Base-by-base conservation (phyloP, 2,329 filamentous ascomycete genomes). In the Aspergillus quadricinctus region DNA sequence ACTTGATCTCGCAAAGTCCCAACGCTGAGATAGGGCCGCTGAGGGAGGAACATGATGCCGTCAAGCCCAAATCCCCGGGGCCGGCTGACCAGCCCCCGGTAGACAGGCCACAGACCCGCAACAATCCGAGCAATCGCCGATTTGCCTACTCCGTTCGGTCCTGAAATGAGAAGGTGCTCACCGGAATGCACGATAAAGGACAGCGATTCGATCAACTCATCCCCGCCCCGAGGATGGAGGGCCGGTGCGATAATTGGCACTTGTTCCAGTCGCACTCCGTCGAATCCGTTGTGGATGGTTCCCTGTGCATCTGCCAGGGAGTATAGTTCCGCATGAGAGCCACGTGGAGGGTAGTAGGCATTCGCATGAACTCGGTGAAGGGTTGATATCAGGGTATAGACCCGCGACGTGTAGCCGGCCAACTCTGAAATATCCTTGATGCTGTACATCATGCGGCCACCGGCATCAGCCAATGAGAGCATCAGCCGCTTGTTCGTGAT, bases 401-500 rank as follows among this genome's bases (percentile, higher is more conserved):
- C 92, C 48, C 94, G 87, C 57, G 91, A 96, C 0, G 94, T 99
- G 77, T 97, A 95, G 23, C 94, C 94, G 4, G 94, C 94, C 35
- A 99, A 81, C 72, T 99, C 94, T 1, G 92, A 92, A 37, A 99
- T 84, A 69, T 99, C 95, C 76, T 99, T 99, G 80, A 99, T 96
- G 60, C 90, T 94, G 79, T 99, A 99, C 94, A 99, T 99, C 91
- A 99, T 97, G 49, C 94, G 85, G 27, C 93, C 93, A 57, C 94
- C 94, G 1, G 94, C 94, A 74, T 99, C 94, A 9, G 94, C 94
- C 40, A 99, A 83, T 17, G 93, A 97, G 31, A 99, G 83, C 94
- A 99, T 97, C 41, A 99, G 86, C 4, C 94, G 87, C 75, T 99
- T 97, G 78, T 99, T 99, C 11, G 94, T 99, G 75, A 99, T 97